Percentiles rank a stretch among this genome's conserved stretches.
These are phyloP conservation scores for Cladobotryum mycophilum DNA, from an alignment of 2,329 filamentous ascomycete genomes.

Conservation along the genomic window DNA sequence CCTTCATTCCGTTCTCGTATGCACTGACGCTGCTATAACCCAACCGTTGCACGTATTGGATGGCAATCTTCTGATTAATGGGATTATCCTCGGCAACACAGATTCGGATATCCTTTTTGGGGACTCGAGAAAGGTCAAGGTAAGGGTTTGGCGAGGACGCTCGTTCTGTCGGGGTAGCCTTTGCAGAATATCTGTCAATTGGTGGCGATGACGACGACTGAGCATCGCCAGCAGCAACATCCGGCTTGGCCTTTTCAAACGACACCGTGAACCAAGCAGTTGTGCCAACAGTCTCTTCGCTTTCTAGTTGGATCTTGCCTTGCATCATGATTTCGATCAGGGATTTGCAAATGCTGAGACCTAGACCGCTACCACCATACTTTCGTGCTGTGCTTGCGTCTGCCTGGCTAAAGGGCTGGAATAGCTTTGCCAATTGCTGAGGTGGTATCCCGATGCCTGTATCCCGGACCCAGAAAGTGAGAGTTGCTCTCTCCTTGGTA, in stretches of 20 bases:
- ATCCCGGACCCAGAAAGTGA: slow-evolving; percentile 82
- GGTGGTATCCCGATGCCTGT: slow-evolving; percentile 87
- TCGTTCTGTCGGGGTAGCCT: slow-evolving; percentile 29
- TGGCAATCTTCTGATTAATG: slow-evolving; percentile 91
- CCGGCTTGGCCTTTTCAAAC: slow-evolving; percentile 71
- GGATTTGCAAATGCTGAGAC: slow-evolving; percentile 89
- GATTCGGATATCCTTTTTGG: slow-evolving; percentile 72
- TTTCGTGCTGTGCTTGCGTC: slow-evolving; percentile 85
- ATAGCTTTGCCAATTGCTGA: slow-evolving; percentile 76
- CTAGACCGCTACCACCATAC: slow-evolving; percentile 86
- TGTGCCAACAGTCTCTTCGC: slow-evolving; percentile 63
- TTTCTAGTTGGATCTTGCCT: slow-evolving; percentile 77
- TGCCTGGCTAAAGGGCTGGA: slow-evolving; percentile 88
- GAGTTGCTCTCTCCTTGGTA: slow-evolving; percentile 60
- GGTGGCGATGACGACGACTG: slow-evolving; percentile 32
- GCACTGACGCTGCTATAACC: slow-evolving; percentile 78
- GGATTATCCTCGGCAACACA: slow-evolving; percentile 94
- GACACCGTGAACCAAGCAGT: slow-evolving; percentile 73
- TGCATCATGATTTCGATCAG: slow-evolving; percentile 90
- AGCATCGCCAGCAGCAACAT: slow-evolving; percentile 52
- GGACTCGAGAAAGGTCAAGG: slow-evolving; percentile 64
- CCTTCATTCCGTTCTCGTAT: slow-evolving; percentile 83
- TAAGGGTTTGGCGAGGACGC: slow-evolving; percentile 38
- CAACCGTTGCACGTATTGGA: slow-evolving; percentile 80
- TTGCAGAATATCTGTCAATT: slow-evolving; percentile 28